These are phyloP conservation scores for Phytophthora syringae DNA, from an alignment of 352 stramenopile genomes.

Conservation along the genomic window DNA sequence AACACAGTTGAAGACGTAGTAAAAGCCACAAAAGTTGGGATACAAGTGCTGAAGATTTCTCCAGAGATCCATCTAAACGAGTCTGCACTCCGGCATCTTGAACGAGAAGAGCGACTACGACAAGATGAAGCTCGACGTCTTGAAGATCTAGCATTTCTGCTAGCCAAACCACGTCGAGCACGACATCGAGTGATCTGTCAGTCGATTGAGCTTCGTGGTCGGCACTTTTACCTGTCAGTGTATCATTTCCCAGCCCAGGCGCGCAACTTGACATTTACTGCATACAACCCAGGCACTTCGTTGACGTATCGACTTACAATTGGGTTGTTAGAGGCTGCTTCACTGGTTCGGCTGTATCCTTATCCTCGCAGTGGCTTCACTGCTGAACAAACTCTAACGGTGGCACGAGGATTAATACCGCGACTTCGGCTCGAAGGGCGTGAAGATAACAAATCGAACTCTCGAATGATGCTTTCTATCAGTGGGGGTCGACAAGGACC, in stretches of 20 bases:
- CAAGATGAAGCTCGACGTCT: constrained; percentile 63
- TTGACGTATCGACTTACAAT: constrained; percentile 48
- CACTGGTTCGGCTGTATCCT: constrained; percentile 44
- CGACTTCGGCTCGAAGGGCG: constrained; percentile 39
- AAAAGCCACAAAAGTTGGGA: neutral
- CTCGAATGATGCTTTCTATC: constrained; percentile 48
- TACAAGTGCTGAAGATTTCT: constrained; percentile 47
- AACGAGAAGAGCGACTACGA: constrained; percentile 56
- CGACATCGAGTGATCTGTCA: constrained; percentile 58
- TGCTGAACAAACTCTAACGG: constrained; percentile 47
- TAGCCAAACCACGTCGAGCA: constrained; percentile 51
- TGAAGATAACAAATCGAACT: constrained; percentile 18
- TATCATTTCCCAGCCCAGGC: constrained; percentile 67
- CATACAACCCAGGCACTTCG: constrained; percentile 55
- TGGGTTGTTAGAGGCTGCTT: constrained; percentile 49
- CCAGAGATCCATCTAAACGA: constrained; percentile 54
- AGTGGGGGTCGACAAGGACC: constrained; percentile 28
- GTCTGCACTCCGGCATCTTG: constrained; percentile 45
- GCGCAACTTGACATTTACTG: constrained; percentile 58
- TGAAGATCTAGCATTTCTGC: constrained; percentile 43
- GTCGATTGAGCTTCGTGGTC: constrained; percentile 39
- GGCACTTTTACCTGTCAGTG: constrained; percentile 60
- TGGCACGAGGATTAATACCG: constrained; percentile 47
- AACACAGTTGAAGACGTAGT: neutral
- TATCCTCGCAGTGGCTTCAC: constrained; percentile 51